Conservation (phyloP, 2,329 filamentous ascomycete species). For the Capronia americana region DNA sequence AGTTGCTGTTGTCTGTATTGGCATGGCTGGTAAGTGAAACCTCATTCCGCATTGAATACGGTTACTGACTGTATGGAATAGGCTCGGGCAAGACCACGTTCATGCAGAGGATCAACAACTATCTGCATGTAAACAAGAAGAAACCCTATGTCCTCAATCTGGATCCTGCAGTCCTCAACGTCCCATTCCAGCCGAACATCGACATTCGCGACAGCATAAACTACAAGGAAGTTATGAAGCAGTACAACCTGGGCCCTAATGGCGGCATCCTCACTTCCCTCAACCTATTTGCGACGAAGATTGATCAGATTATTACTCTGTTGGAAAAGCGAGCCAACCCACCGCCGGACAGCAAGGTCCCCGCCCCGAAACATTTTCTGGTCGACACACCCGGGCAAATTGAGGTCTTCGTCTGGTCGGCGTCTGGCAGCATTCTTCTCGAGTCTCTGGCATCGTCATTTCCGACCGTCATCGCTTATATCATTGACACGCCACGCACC, state of each 20-base stretch:
- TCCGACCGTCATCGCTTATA: slow-evolving; percentile 94
- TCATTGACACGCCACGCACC: slow-evolving; percentile 95
- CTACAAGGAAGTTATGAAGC: slow-evolving; percentile 99
- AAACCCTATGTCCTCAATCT: slow-evolving; percentile 97
- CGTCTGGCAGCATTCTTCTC: slow-evolving; percentile 89
- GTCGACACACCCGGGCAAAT: slow-evolving; percentile 98
- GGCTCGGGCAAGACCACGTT: slow-evolving; percentile 99
- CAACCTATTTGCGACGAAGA: slow-evolving; percentile 97
- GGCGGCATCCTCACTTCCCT: slow-evolving; percentile 94
- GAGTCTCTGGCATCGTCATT: slow-evolving; percentile 92
- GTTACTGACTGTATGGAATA: slow-evolving; percentile 44
- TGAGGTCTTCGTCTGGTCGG: slow-evolving; percentile 98
- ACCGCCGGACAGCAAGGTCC: slow-evolving; percentile 65
- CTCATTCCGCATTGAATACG: not conserved
- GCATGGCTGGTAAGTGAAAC: slow-evolving; percentile 79
- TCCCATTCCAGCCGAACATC: slow-evolving; percentile 96
- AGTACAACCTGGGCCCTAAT: slow-evolving; percentile 97
- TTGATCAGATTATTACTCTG: slow-evolving; percentile 89
- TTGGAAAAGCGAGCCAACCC: slow-evolving; percentile 85
- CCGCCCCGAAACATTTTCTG: slow-evolving; percentile 79
- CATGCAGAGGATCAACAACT: slow-evolving; percentile 96
- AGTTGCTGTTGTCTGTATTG: slow-evolving; percentile 87
- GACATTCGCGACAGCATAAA: slow-evolving; percentile 99
- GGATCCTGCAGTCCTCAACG: slow-evolving; percentile 89
- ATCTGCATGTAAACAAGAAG: slow-evolving; percentile 80